phyloP scores from a whole-genome alignment of 371 early-diverging fungal genomes.

The Mortierella sp. region DNA sequence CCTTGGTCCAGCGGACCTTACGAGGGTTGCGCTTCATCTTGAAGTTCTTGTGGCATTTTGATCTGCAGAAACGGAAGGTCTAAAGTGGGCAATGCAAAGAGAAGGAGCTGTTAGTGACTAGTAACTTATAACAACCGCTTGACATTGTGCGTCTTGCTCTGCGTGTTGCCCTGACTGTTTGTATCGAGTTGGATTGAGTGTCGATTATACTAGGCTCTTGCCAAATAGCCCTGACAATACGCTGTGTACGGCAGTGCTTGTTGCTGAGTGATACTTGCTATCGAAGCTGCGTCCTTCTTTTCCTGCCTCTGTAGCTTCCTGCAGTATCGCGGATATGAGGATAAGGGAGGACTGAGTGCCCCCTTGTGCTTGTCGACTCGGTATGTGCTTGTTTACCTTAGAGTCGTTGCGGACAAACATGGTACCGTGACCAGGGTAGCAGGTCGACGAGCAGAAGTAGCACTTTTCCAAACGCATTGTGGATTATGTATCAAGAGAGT shows the following conservation, averaged over 20 bases:
- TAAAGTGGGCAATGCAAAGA: conserved; percentile 30
- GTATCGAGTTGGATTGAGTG: no score
- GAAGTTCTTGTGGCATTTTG: conserved; percentile 99
- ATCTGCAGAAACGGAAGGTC: conserved; percentile 98
- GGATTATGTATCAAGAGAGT: conserved; percentile 13
- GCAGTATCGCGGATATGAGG: neutral
- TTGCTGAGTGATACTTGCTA: no score
- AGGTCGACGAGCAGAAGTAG: conserved; percentile 98
- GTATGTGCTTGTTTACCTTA: conserved; percentile 69
- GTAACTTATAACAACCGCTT: neutral
- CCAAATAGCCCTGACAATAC: no score
- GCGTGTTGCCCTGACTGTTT: no score
- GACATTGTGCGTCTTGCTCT: no score
- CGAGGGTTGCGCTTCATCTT: conserved; percentile 99
- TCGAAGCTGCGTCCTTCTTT: neutral
- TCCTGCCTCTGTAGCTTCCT: neutral
- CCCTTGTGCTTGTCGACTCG: neutral
- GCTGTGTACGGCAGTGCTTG: no score
- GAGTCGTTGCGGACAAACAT: conserved; percentile 99
- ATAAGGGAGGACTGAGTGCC: neutral
- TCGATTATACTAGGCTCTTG: no score
- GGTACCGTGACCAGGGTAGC: conserved; percentile 99
- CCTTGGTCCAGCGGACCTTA: conserved; percentile 99
- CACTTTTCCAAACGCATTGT: conserved; percentile 99
- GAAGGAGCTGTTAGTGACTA: neutral